These are phyloP conservation scores for Aspergillus japonicus DNA, from an alignment of 2,329 filamentous ascomycete species.

Conservation along the genomic window DNA sequence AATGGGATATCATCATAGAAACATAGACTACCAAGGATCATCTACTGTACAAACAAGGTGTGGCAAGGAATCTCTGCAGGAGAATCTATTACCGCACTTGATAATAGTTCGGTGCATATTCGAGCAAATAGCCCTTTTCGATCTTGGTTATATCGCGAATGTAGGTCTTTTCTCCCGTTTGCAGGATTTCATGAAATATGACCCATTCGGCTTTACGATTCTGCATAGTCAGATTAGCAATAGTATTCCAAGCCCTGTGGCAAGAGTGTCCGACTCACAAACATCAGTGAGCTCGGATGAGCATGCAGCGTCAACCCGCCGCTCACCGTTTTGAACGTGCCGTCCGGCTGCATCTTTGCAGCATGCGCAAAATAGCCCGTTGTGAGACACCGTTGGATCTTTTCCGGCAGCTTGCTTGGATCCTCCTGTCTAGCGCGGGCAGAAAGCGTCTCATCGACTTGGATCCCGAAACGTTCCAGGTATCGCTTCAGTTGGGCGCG, in stretches of 20 bases:
- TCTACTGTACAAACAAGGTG: not conserved
- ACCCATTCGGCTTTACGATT: slow-evolving; percentile 97
- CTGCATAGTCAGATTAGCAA: slow-evolving; percentile 32
- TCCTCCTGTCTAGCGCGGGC: slow-evolving; percentile 32
- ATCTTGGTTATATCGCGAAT: slow-evolving; percentile 92
- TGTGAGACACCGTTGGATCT: slow-evolving; percentile 80
- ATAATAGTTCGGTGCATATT: slow-evolving; percentile 85
- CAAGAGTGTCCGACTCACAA: slow-evolving; percentile 51
- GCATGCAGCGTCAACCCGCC: slow-evolving; percentile 76
- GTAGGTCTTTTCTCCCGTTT: slow-evolving; percentile 83
- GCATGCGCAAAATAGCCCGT: slow-evolving; percentile 91
- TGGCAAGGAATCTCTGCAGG: not conserved
- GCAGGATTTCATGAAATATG: slow-evolving; percentile 88
- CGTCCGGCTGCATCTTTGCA: slow-evolving; percentile 90
- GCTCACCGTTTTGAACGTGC: slow-evolving; percentile 81
- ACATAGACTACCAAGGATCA: not conserved
- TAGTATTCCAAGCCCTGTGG: not conserved
- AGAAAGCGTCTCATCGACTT: slow-evolving; percentile 60
- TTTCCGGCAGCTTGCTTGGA: slow-evolving; percentile 59
- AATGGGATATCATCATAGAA: not conserved
- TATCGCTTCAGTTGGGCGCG: slow-evolving; percentile 82
- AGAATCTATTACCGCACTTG: slow-evolving; percentile 48
- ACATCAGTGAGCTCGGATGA: slow-evolving; percentile 90
- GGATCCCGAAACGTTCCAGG: slow-evolving; percentile 78
- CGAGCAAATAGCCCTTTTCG: slow-evolving; percentile 85